Base-by-base conservation (phyloP, 164 flowering plant genomes). In the Liriodendron chinense region DNA sequence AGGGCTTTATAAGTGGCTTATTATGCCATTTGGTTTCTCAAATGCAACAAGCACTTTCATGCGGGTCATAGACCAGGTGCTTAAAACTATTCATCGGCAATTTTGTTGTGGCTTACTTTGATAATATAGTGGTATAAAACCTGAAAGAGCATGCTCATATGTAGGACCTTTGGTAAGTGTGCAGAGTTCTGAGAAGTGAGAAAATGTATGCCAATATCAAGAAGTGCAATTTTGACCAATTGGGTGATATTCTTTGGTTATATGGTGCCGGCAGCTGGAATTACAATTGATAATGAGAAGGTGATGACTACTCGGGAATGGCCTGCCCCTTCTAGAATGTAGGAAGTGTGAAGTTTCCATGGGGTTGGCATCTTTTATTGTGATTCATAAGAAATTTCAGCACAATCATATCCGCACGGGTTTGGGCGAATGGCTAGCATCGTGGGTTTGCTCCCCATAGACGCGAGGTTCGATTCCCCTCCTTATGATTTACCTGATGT, bases 1-100 rank as follows among this genome's bases (percentile, higher is more conserved):
- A 13, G 18, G 61, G n/a, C n/a, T n/a, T n/a, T n/a, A n/a, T n/a
- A n/a, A n/a, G n/a, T n/a, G n/a, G n/a, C n/a, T n/a, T n/a, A n/a
- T n/a, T n/a, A n/a, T n/a, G n/a, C n/a, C n/a, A n/a, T n/a, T n/a
- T n/a, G n/a, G n/a, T n/a, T n/a, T n/a, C n/a, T 9, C 71, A 12
- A 68, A 68, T 68, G 71, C 53, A 26, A 34, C 53, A 8, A 68
- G 48, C 71, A 1, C 71, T 5, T 26, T 68, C 49, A 68, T 68
- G 50, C 28, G 16, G 9, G 21, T 68, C 6, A 68, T 68, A 47
- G 26, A 68, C 47, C 71, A 68, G 47, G 71, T 34, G 12, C 16
- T 68, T 20, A n/a, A 4, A 13, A 25, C 21, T 13, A 23, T 68
- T 68, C 71, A 68, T 68, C 12, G 43, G 53, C 2, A 43, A 43